Percentiles rank a stretch among this genome's conserved stretches.
Evolutionary conservation across 106 monocot genomes (phyloP).

Genomic region (Dioscorea dumetorum): DNA sequence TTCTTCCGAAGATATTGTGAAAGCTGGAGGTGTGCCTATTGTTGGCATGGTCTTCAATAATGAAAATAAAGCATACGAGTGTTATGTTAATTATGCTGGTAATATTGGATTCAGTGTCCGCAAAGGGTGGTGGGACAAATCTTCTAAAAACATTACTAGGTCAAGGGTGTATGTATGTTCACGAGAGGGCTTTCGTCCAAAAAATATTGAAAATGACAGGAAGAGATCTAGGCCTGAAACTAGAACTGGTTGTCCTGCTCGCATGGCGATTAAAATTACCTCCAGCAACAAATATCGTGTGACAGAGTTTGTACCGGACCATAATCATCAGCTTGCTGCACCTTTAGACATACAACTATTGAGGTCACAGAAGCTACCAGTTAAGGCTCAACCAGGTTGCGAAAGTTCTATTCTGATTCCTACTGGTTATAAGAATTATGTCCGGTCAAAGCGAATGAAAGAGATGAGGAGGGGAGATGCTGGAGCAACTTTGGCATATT

Average conservation of each 20-base stretch:
- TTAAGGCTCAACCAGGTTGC: conserved; percentile 25
- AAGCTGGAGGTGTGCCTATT: conserved; percentile 62
- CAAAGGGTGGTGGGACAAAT: conserved; percentile 66
- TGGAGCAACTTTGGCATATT: conserved; percentile 45
- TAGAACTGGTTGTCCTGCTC: conserved; percentile 63
- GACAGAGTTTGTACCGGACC: conserved; percentile 50
- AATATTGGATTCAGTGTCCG: conserved; percentile 66
- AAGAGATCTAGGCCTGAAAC: conserved; percentile 43
- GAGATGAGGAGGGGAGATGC: conserved; percentile 44
- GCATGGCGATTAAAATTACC: conserved; percentile 48
- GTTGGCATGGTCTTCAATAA: conserved; percentile 69
- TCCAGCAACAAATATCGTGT: conserved; percentile 48
- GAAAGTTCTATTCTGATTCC: conserved; percentile 41
- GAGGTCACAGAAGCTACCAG: conserved; percentile 38
- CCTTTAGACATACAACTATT: conserved; percentile 61
- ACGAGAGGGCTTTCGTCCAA: conserved; percentile 61
- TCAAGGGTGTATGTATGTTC: conserved; percentile 62
- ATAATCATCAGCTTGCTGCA: conserved; percentile 60
- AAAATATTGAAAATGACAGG: conserved; percentile 35
- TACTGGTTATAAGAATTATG: conserved; percentile 51
- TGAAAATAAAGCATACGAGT: conserved; percentile 69
- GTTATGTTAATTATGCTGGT: conserved; percentile 57
- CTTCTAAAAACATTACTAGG: conserved; percentile 46
- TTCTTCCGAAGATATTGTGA: conserved; percentile 44
- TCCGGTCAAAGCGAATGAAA: conserved; percentile 41